Percentiles rank a stretch among this genome's conserved stretches.
Conservation (phyloP, 2,329 filamentous ascomycete genomes). For the Aspergillus pseudonomiae region DNA sequence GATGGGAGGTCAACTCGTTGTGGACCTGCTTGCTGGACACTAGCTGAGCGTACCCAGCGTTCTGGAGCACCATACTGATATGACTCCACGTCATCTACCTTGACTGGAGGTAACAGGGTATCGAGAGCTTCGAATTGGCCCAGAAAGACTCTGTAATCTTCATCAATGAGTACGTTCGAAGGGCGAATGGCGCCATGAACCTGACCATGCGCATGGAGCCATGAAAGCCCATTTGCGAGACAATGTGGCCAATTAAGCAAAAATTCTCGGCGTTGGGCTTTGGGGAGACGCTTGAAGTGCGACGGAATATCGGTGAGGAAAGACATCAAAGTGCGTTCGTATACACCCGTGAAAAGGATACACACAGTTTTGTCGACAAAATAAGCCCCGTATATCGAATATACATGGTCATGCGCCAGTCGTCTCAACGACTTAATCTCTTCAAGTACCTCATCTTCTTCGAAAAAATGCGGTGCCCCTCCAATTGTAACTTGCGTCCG, state of each 20-base stretch:
- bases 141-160: slow-evolving; percentile 59
- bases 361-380: slow-evolving; percentile 47
- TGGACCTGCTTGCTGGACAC: slow-evolving; percentile 38
- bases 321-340: slow-evolving; percentile 45
- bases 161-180: slow-evolving; percentile 62
- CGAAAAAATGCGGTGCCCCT: slow-evolving; percentile 40
- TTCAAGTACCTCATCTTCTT: slow-evolving; percentile 43
- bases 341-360: slow-evolving; percentile 45
- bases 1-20: slow-evolving; percentile 40
- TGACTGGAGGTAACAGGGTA: slow-evolving; percentile 57
- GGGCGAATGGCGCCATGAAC: slow-evolving; percentile 61
- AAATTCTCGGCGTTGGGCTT: slow-evolving; percentile 44
- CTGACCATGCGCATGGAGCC: slow-evolving; percentile 58
- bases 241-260: slow-evolving; percentile 53
- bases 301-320: slow-evolving; percentile 48
- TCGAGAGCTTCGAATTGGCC: slow-evolving; percentile 61
- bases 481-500: slow-evolving; percentile 44
- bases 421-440: slow-evolving; percentile 44
- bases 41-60: slow-evolving; percentile 46
- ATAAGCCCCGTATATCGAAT: slow-evolving; percentile 50
- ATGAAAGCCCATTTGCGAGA: slow-evolving; percentile 58
- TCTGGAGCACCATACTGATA: slow-evolving; percentile 65
- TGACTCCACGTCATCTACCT: slow-evolving; percentile 56
- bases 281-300: slow-evolving; percentile 45
- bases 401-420: slow-evolving; percentile 47